Base-by-base conservation (phyloP, 164 flowering plant species). In the Umbellularia californica region DNA sequence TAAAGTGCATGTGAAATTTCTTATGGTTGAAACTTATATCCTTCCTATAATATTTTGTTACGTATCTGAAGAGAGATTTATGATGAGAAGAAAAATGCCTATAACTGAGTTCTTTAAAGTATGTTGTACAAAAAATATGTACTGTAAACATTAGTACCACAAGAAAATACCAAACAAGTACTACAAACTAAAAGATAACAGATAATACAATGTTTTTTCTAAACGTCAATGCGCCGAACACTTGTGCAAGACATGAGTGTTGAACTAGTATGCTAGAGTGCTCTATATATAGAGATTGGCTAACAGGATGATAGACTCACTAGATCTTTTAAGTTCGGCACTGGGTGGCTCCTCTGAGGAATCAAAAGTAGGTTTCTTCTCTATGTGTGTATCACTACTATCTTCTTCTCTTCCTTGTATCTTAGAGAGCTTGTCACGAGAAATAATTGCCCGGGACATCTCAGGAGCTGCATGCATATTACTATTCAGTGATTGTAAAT, bases 391-490 rank as follows among this genome's bases (percentile, higher is more conserved):
- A 75, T 15, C 71, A 30, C 69, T 52, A 23, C 17, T 28, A 60
- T 35, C n/a, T 69, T 78, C 81, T 73, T 79, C 82, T 52, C 63
- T 73, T 74, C 75, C 85, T 71, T 76, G 82, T 27, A 79, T 23
- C 73, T 84, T 80, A 51, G 88, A 75, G 58, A 88, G 83, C 82
- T 84, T 84, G 58, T 86, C 90, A 66, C 73, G 78, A 35, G 93
- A 88, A 75, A 89, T 87, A 79, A 91, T 83, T 60, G 84, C 88
- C 28, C 79, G 86, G 66, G 91, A 75, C 67, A 72, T 76, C 58
- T 85, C 83, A 58, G 87, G 84, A 80, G 93, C 93, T 88, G 85
- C 23, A 78, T 62, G 24, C 24, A 25, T 55, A 71, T 55, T 14
- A 55, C 9, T 25, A 25, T 14, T 50, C 30, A 13, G 62, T 51